Percentiles rank a stretch among this genome's conserved stretches.
Evolutionary conservation across 2,329 filamentous ascomycete genomes (phyloP).

Genomic region (Botryotinia calthae): DNA sequence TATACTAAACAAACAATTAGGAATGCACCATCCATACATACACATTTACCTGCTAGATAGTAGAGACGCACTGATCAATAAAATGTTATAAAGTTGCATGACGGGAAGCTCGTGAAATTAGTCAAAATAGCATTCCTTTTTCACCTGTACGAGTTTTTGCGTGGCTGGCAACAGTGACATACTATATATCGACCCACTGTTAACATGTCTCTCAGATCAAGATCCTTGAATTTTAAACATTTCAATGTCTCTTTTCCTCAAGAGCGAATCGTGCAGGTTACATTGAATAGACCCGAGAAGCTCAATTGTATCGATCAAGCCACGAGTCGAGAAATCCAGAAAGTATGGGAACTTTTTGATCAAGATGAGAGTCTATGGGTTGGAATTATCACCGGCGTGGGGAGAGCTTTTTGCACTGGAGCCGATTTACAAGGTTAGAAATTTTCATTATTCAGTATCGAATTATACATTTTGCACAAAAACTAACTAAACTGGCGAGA

Average conservation of each 20-base stretch:
- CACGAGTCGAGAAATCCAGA: slow-evolving; percentile 42
- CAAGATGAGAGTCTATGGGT: slow-evolving; percentile 56
- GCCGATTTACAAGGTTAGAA: slow-evolving; percentile 56
- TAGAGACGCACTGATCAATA: not conserved
- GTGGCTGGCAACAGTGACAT: slow-evolving; percentile 8
- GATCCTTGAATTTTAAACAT: slow-evolving; percentile 20
- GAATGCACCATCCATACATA: not conserved
- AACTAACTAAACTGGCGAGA: slow-evolving; percentile 14
- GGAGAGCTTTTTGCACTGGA: slow-evolving; percentile 63
- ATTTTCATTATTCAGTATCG: not conserved
- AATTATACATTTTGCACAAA: slow-evolving; percentile 34
- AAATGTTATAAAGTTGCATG: slow-evolving; percentile 18
- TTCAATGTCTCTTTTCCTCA: slow-evolving; percentile 47
- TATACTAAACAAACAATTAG: not conserved
- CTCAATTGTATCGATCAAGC: slow-evolving; percentile 52
- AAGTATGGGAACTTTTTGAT: slow-evolving; percentile 59
- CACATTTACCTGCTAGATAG: not conserved
- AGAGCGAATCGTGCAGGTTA: slow-evolving; percentile 55
- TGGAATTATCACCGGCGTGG: slow-evolving; percentile 60
- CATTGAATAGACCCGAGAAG: slow-evolving; percentile 54
- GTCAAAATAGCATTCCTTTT: slow-evolving; percentile 13
- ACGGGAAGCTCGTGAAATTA: slow-evolving; percentile 11
- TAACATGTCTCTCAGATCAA: slow-evolving; percentile 16
- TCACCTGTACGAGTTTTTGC: not conserved
- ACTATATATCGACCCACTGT: not conserved